Evolutionary conservation across 1,139 yeast genomes (phyloP), one percentile per base, ranked within the genome.

Genomic region (Geotrichum histeridarum): DNA sequence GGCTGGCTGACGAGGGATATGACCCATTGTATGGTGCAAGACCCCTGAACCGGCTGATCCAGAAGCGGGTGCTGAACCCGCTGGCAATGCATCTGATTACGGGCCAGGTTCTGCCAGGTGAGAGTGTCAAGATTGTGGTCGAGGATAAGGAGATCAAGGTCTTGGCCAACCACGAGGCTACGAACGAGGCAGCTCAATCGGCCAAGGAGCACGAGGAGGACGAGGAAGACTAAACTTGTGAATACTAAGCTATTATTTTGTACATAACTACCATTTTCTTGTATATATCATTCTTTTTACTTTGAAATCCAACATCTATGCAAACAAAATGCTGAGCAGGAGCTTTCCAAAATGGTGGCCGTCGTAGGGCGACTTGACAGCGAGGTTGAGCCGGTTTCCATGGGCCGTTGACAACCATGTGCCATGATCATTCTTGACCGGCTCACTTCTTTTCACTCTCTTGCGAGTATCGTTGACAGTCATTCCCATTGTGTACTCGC

Each of bases 11-110:
- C 38, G 74, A 85, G 61, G 99, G 99, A 2, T 93, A 91, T 68
- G 97, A 91, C 66, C 89, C 89, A 35, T 70, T 83, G 45, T 93
- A 91, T 66, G 99, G 99, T 62, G 99, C 99, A 0, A 81, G 99
- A 67, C 99, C 99, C 7, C 78, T 93, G 67, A 93, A 93, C 75
- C 80, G 99, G 63, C 79, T 90, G 41, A 82, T 93, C 58, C 96
- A 89, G 68, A 88, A 86, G 74, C 74, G 78, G 61, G 69, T 93
- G 17, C 76, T 93, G 70, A 90, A 91, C 67, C 96, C 97, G 37
- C 78, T 93, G 78, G 95, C 98, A 0, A 77, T 81, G 68, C 74
- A 79, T 63, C 70, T 93, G 73, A 80, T 93, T 60, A 82, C 82
- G 64, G 98, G 97, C 2, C 85, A 85, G 63, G 77, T 93, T 15